phyloP scores from a whole-genome alignment of 2,329 filamentous ascomycete genomes.

The Macrophomina tecta region DNA sequence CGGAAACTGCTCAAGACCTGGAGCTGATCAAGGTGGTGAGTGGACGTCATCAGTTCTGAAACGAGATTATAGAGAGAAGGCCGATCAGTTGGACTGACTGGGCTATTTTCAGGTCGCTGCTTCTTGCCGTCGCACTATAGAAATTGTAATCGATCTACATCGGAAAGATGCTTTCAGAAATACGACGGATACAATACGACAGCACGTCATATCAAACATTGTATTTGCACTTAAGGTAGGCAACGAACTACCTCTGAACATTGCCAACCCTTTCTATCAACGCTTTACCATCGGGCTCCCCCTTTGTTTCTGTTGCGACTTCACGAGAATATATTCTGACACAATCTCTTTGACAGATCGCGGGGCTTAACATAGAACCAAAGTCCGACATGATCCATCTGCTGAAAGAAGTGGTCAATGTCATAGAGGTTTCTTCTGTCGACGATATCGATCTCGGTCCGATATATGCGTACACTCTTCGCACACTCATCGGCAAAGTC shows the following conservation, averaged over 20 bases:
- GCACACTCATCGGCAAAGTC: constrained; percentile 19
- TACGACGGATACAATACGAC: background rate
- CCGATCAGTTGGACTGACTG: background rate
- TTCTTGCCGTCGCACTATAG: constrained; percentile 6
- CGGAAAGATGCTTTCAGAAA: constrained; percentile 10
- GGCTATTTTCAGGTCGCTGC: background rate
- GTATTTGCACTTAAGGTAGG: constrained; percentile 18
- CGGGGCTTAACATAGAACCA: constrained; percentile 14
- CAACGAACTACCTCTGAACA: too few species aligned
- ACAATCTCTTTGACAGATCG: background rate
- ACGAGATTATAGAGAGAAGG: too few species aligned
- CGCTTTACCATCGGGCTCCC: too few species aligned
- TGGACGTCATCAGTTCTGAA: background rate
- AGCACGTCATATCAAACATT: constrained; percentile 5
- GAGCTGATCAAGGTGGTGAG: constrained; percentile 23
- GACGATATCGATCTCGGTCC: constrained; percentile 24
- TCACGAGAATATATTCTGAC: background rate
- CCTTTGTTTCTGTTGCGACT: too few species aligned
- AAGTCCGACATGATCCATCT: constrained; percentile 14
- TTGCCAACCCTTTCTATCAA: too few species aligned
- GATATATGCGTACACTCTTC: constrained; percentile 11
- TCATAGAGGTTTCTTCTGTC: constrained; percentile 15
- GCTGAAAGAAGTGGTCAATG: constrained; percentile 19
- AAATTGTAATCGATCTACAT: constrained; percentile 13
- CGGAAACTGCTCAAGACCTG: constrained; percentile 18